A percentile compares a stretch with the other conserved stretches of the same genome.
These are phyloP conservation scores for Eucalyptus pumila DNA, from an alignment of 345 rosid genomes.

Conservation along the genomic window DNA sequence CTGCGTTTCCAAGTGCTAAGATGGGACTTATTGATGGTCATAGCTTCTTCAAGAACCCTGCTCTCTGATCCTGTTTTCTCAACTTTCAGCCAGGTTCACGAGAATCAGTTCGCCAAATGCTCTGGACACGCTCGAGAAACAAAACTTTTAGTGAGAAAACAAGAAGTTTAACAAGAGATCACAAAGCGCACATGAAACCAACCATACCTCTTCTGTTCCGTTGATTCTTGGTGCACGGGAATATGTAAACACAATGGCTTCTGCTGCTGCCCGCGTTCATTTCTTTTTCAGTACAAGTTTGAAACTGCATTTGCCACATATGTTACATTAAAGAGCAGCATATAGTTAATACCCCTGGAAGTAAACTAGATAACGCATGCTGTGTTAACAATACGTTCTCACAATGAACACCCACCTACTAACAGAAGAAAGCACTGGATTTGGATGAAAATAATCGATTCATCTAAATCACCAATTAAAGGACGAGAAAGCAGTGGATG, in stretches of 20 bases:
- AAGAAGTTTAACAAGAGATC: not conserved
- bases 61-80: conserved; percentile 96
- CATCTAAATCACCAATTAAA: not conserved
- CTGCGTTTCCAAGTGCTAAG: conserved; percentile 76
- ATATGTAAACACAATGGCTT: conserved; percentile 71
- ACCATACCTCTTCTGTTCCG: conserved; percentile 41
- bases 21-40: conserved; percentile 80
- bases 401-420: not conserved
- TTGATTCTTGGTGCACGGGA: conserved; percentile 44
- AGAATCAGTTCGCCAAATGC: conserved; percentile 67
- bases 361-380: not conserved
- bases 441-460: not conserved
- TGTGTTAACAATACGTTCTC: not conserved
- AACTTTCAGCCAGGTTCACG: conserved; percentile 80
- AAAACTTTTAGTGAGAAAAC: not conserved
- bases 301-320: conserved; percentile 26
- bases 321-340: conserved; percentile 5
- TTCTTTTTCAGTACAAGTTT: conserved; percentile 29
- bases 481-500: not conserved
- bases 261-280: conserved; percentile 88
- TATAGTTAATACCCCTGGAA: not conserved
- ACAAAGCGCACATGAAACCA: not conserved
- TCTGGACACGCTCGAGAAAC: conserved; percentile 11
- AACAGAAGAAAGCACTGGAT: not conserved
- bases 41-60: conserved; percentile 81